phyloP scores from a whole-genome alignment of 495 filamentous ascomycete species.

The Neurospora hispaniola region DNA sequence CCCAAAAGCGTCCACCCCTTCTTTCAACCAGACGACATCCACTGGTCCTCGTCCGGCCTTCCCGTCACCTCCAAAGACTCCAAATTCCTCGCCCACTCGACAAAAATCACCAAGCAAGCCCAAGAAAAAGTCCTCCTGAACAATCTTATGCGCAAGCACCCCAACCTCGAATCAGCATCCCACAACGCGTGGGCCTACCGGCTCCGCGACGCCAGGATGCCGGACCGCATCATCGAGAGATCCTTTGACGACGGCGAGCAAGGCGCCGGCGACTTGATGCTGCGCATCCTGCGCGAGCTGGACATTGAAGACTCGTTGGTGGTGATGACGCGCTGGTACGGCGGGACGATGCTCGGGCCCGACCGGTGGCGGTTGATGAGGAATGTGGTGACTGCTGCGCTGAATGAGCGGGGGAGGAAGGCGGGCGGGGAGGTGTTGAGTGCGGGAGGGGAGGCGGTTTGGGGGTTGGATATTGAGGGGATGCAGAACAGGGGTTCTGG shows the following conservation, averaged over 20 bases:
- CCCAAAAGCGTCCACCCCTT: slow-evolving; percentile 5
- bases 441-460: slow-evolving; percentile 44
- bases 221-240: slow-evolving; percentile 53
- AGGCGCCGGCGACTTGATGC: slow-evolving; percentile 68
- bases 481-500: slow-evolving; percentile 21
- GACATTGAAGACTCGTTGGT: slow-evolving; percentile 73
- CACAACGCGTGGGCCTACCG: slow-evolving; percentile 49
- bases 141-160: slow-evolving; percentile 29
- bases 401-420: slow-evolving; percentile 35
- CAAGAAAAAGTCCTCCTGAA: slow-evolving; percentile 27
- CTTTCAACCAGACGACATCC: slow-evolving; percentile 8
- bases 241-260: slow-evolving; percentile 90
- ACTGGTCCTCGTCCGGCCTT: slow-evolving; percentile 28
- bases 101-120: slow-evolving; percentile 24
- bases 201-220: slow-evolving; percentile 4
- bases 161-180: slow-evolving; percentile 32
- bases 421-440: slow-evolving; percentile 15
- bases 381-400: slow-evolving; percentile 33
- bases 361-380: slow-evolving; percentile 58
- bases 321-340: slow-evolving; percentile 89
- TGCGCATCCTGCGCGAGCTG: slow-evolving; percentile 71
- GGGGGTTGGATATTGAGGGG: slow-evolving; percentile 68
- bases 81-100: slow-evolving; percentile 40
- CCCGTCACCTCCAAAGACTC: slow-evolving; percentile 38
- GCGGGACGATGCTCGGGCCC: slow-evolving; percentile 73